Evolutionary conservation across 495 filamentous ascomycete species (phyloP).

Genomic region (Lepidopterella palustris): DNA sequence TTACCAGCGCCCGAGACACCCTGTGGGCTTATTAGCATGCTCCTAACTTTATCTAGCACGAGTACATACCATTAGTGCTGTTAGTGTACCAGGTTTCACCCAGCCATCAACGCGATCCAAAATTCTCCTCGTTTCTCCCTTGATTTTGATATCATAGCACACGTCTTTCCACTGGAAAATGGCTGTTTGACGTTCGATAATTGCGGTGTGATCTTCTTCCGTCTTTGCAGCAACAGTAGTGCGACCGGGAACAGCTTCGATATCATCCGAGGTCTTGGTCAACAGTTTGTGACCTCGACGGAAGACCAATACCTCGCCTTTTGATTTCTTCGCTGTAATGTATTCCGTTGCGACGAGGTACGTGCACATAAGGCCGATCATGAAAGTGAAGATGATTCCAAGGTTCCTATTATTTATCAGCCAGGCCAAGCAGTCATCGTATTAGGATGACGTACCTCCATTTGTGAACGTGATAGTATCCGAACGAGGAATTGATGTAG

Average conservation of each 20-base stretch:
- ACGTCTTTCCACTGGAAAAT: slow-evolving; percentile 85
- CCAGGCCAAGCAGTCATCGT: not conserved
- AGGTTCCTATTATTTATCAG: slow-evolving; percentile 49
- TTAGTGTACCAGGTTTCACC: slow-evolving; percentile 86
- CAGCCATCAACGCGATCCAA: slow-evolving; percentile 81
- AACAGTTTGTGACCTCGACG: slow-evolving; percentile 62
- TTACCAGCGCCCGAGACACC: slow-evolving; percentile 67
- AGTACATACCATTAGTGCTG: slow-evolving; percentile 61
- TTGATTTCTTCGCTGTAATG: slow-evolving; percentile 70
- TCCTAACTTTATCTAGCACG: not conserved
- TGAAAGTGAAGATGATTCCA: slow-evolving; percentile 71
- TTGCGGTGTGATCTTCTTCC: slow-evolving; percentile 41
- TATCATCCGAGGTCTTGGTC: slow-evolving; percentile 49
- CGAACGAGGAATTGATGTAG: slow-evolving; percentile 57
- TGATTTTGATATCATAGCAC: slow-evolving; percentile 85
- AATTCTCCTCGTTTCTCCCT: slow-evolving; percentile 64
- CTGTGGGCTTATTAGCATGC: not conserved
- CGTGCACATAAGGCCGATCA: slow-evolving; percentile 54
- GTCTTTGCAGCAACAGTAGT: slow-evolving; percentile 40
- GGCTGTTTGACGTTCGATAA: slow-evolving; percentile 57
- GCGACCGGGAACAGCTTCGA: slow-evolving; percentile 41
- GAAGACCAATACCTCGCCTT: slow-evolving; percentile 86
- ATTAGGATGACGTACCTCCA: slow-evolving; percentile 45
- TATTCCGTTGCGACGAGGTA: slow-evolving; percentile 71
- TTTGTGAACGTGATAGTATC: slow-evolving; percentile 54